Base-by-base conservation (phyloP, 129 eudicot species). In the Centrapalus pauciflorus region DNA sequence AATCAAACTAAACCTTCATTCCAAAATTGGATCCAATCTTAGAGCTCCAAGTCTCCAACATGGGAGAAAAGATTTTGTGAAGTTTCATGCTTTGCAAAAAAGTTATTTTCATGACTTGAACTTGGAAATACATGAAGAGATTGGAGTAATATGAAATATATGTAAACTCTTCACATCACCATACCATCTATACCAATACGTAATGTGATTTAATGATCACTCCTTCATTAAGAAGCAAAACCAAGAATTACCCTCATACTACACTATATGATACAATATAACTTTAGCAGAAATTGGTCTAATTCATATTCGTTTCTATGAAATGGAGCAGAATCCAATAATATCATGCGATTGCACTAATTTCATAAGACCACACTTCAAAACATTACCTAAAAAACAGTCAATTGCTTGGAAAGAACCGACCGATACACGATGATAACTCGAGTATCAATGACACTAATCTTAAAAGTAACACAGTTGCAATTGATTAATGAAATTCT, bases 361-460 rank as follows among this genome's bases (percentile, higher is more conserved):
- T 45, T 16, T 45, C 69, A 29, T 8, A 23, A 29, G 2, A 4
- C 20, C 24, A 45, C 43, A 33, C 33, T 67, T 45, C 46, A 16
- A 19, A 57, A 43, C 38, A 34, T 19, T 1, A 40, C 23, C 32
- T n/a, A n/a, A 27, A 33, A 40, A 8, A 45, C 65, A 56, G 41
- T 49, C 11, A 66, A 35, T 27, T 26, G 21, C 11, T 16, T 27
- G 28, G 17, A 12, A 65, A 5, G 40, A 30, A 46, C 45, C 24
- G 16, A 32, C 10, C 30, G 71, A 19, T 20, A 48, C 17, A 30
- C 19, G 29, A 32, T 28, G 21, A 66, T 29, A 30, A 48, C 30
- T 32, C 64, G 64, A 57, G 64, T 57, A 30, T 32, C 58, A 16
- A 45, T 14, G 46, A 35, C 8, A 52, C 14, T 67, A 69, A 25